Percentiles rank a stretch among this genome's conserved stretches.
Conservation (phyloP, 495 filamentous ascomycete species). For the Margaritispora aquatica region DNA sequence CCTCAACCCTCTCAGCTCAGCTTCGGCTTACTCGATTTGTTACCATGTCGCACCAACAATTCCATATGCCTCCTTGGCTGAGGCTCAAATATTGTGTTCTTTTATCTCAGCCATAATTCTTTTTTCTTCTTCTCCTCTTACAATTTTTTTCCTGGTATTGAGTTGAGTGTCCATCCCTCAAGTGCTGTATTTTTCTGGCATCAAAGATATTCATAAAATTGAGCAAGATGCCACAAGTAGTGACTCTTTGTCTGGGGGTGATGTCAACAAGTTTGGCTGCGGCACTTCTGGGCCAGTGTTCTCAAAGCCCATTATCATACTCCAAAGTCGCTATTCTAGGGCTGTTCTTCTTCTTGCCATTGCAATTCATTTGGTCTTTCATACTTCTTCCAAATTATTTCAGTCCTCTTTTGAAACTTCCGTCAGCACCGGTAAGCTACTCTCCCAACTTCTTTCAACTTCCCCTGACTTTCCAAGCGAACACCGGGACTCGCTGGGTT, state of each 20-base stretch:
- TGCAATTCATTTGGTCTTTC: background rate
- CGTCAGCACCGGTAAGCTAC: constrained; percentile 5
- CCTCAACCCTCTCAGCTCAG: background rate
- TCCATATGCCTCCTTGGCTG: background rate
- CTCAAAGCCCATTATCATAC: background rate
- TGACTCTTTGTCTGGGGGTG: background rate
- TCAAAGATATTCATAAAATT: too few relatives aligned
- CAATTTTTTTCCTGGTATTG: too few relatives aligned
- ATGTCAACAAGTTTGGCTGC: background rate
- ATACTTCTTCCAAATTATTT: constrained; percentile 7
- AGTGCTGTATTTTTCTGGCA: too few relatives aligned
- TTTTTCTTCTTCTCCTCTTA: background rate
- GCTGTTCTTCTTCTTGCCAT: background rate
- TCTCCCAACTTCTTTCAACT: background rate
- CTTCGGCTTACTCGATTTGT: too few relatives aligned
- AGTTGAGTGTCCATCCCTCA: too few relatives aligned
- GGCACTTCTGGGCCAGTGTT: background rate
- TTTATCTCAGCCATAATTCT: background rate
- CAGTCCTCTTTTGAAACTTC: constrained; percentile 1
- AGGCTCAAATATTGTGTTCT: background rate
- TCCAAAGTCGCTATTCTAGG: background rate
- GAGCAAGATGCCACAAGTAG: background rate
- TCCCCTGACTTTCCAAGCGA: background rate
- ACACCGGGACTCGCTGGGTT: background rate
- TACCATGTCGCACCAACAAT: background rate